Conservation (phyloP, 306 rosid genomes). For the Purshia tridentata region DNA sequence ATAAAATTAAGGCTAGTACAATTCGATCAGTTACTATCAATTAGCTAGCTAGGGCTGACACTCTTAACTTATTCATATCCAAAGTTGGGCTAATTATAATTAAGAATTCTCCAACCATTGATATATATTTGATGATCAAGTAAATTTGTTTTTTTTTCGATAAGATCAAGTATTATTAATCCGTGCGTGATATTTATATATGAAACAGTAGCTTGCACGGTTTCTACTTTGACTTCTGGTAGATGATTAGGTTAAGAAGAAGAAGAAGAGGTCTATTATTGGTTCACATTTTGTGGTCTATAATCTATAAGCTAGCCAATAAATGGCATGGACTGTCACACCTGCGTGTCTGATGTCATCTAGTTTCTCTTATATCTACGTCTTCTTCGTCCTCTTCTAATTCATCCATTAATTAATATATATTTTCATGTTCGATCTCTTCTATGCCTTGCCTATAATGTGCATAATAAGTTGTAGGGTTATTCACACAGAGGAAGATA, state of each 20-base stretch:
- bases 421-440: background rate
- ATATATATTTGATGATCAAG: background rate
- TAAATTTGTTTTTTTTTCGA: too few relatives aligned
- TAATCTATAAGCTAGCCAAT: background rate
- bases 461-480: too few relatives aligned
- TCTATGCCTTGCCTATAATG: background rate
- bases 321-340: conserved; percentile 4
- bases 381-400: background rate
- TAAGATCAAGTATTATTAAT: too few relatives aligned
- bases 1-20: too few relatives aligned
- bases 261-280: background rate
- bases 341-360: background rate
- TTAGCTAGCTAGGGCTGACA: background rate
- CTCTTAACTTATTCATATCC: background rate
- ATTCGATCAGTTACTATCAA: background rate
- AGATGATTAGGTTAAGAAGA: background rate
- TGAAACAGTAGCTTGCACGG: background rate
- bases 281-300: background rate
- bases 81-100: background rate
- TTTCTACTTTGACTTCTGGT: background rate
- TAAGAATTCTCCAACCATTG: background rate
- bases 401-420: background rate
- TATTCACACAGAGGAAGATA: too few relatives aligned
- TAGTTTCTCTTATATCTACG: background rate
- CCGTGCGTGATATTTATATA: background rate